Conservation (phyloP, 1,139 yeast genomes). For the Suhomyces panamericanus region DNA sequence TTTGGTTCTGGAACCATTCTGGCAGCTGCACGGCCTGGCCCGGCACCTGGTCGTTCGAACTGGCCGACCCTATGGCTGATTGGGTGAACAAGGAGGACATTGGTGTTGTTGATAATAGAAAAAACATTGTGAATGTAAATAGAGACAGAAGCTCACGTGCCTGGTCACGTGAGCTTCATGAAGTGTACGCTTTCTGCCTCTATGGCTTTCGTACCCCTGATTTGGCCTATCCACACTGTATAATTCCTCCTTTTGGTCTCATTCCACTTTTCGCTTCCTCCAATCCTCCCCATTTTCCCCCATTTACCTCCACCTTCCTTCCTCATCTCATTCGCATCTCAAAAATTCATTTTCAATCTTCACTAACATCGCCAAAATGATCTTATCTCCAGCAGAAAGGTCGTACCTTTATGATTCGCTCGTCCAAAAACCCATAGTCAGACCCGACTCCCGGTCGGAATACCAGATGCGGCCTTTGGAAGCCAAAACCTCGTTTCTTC, state of each 20-base stretch:
- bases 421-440: slow-evolving; percentile 56
- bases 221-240: no score
- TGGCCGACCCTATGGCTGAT: slow-evolving; percentile 3
- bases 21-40: slow-evolving; percentile 26
- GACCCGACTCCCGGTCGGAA: slow-evolving; percentile 79
- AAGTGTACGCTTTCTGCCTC: no score
- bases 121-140: not conserved
- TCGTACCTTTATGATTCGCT: slow-evolving; percentile 77
- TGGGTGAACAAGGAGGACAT: slow-evolving; percentile 13
- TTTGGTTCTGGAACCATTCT: slow-evolving; percentile 55
- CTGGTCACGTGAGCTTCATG: not conserved
- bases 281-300: not conserved
- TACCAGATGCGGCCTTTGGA: slow-evolving; percentile 84
- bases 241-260: not conserved
- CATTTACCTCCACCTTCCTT: not conserved
- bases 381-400: slow-evolving; percentile 83
- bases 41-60: slow-evolving; percentile 5
- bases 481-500: slow-evolving; percentile 76
- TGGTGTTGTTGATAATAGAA: not conserved
- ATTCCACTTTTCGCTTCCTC: not conserved
- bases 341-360: slow-evolving; percentile 2
- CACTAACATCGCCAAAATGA: slow-evolving; percentile 39
- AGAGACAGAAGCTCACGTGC: not conserved
- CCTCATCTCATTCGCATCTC: slow-evolving; percentile 3
- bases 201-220: not conserved